Percentiles rank a stretch among this genome's conserved stretches.
Conservation (phyloP, 129 eudicot species). For the Silybum marianum region DNA sequence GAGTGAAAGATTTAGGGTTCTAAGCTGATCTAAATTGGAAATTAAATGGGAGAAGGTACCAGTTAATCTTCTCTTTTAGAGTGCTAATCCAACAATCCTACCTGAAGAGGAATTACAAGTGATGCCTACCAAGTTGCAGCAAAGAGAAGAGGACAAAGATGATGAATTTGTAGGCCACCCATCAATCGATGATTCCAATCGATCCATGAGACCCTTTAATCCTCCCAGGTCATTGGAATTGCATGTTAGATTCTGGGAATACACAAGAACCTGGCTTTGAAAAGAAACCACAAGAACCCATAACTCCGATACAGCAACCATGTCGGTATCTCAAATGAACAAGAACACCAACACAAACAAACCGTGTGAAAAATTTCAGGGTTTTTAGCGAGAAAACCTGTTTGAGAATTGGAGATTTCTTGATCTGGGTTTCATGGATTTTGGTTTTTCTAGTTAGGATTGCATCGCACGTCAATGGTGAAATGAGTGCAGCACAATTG, state of each 20-base stretch:
- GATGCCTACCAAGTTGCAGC: constrained; percentile 64
- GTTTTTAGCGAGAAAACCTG: neutral
- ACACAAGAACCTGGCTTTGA: constrained; percentile 33
- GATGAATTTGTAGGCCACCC: constrained; percentile 38
- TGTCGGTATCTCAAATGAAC: neutral
- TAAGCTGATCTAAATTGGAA: constrained; percentile 50
- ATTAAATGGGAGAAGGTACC: constrained; percentile 55
- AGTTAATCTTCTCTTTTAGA: constrained; percentile 35
- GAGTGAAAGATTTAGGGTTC: constrained; percentile 57
- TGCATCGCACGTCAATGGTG: neutral
- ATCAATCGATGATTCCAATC: constrained; percentile 37
- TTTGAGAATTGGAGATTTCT: neutral
- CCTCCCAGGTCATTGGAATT: constrained; percentile 51
- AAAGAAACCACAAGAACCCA: constrained; percentile 25
- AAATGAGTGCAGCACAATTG: constrained; percentile 8
- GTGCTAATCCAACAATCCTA: constrained; percentile 53
- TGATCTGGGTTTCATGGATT: constrained; percentile 6
- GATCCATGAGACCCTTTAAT: constrained; percentile 34
- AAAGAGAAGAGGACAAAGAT: constrained; percentile 39
- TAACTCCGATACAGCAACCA: constrained; percentile 28
- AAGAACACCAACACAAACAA: neutral
- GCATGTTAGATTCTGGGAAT: constrained; percentile 51
- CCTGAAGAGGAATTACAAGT: constrained; percentile 45
- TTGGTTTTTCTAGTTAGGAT: constrained; percentile 7
- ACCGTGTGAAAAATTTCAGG: constrained; percentile 15